phyloP scores from a whole-genome alignment of 2,329 filamentous ascomycete genomes.

The Microthyrium microscopicum region DNA sequence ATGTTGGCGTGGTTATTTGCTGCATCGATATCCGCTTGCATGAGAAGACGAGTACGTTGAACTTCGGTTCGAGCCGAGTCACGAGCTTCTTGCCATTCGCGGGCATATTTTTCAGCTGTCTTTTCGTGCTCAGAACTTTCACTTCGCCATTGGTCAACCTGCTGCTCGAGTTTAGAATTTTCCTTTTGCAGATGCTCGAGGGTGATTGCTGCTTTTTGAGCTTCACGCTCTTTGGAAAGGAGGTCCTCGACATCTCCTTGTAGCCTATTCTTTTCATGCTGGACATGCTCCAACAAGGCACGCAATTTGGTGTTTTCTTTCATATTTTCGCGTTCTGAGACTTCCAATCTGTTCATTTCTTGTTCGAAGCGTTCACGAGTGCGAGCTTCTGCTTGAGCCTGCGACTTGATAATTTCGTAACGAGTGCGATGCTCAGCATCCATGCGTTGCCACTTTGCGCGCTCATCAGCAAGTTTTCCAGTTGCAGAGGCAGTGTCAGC shows the following conservation, averaged over 20 bases:
- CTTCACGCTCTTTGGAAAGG: constrained; percentile 50
- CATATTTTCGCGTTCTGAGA: constrained; percentile 55
- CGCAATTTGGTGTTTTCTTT: constrained; percentile 56
- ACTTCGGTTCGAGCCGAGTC: constrained; percentile 68
- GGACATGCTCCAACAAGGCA: constrained; percentile 54
- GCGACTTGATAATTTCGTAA: constrained; percentile 37
- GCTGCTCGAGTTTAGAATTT: constrained; percentile 48
- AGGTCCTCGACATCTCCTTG: constrained; percentile 35
- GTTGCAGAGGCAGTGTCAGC: constrained; percentile 70
- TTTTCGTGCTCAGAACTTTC: constrained; percentile 61
- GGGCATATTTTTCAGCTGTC: constrained; percentile 51
- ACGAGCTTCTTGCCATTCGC: constrained; percentile 69
- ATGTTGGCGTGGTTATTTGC: constrained; percentile 77
- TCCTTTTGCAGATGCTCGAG: constrained; percentile 32
- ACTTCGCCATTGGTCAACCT: constrained; percentile 34
- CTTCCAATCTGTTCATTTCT: constrained; percentile 28
- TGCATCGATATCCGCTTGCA: constrained; percentile 68
- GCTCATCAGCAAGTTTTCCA: constrained; percentile 67
- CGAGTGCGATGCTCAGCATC: constrained; percentile 39
- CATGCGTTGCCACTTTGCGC: constrained; percentile 56
- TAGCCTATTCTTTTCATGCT: constrained; percentile 46
- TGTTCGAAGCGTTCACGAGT: constrained; percentile 28
- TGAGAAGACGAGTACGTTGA: constrained; percentile 57
- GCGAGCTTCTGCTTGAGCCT: constrained; percentile 29
- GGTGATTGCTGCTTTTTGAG: constrained; percentile 32